These are phyloP conservation scores for Actinomortierella ambigua DNA, from an alignment of 371 early-diverging fungal species.

Conservation along the genomic window DNA sequence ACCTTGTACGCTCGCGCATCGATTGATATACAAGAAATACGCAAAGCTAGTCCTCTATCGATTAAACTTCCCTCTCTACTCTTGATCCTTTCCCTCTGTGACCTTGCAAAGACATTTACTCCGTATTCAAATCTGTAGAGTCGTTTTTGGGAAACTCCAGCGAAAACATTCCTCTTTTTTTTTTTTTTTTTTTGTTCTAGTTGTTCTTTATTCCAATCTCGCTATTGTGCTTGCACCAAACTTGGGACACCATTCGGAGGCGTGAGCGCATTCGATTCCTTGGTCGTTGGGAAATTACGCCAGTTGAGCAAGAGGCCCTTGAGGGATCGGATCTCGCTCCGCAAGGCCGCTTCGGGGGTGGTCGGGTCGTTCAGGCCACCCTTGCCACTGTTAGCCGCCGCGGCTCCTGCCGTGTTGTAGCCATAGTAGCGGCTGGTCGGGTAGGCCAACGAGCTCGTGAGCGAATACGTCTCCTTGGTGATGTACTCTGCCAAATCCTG, in stretches of 20 bases:
- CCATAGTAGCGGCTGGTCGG: conserved; percentile 42
- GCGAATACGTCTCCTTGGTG: conserved; percentile 44
- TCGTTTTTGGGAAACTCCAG: too few species aligned
- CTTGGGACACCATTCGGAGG: background rate
- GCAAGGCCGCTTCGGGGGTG: conserved; percentile 29
- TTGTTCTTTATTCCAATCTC: too few species aligned
- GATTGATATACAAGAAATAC: too few species aligned
- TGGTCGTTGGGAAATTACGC: conserved; percentile 42
- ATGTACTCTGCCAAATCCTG: conserved; percentile 46
- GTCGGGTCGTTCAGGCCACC: conserved; percentile 32
- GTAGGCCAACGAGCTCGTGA: conserved; percentile 38
- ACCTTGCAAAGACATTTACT: too few species aligned
- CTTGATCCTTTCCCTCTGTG: too few species aligned
- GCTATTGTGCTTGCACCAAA: too few species aligned
- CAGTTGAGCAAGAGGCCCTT: conserved; percentile 47
- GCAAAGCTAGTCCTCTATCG: too few species aligned
- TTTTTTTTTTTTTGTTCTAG: too few species aligned
- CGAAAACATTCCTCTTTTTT: too few species aligned
- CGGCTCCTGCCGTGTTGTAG: conserved; percentile 31
- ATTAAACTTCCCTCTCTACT: too few species aligned
- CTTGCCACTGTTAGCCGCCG: conserved; percentile 20
- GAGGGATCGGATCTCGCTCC: conserved; percentile 47
- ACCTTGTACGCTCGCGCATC: too few species aligned
- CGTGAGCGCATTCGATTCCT: conserved; percentile 9
- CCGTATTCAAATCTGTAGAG: too few species aligned